Evolutionary conservation across 2,329 filamentous ascomycete species (phyloP).

Genomic region (Alternaria alternata): DNA sequence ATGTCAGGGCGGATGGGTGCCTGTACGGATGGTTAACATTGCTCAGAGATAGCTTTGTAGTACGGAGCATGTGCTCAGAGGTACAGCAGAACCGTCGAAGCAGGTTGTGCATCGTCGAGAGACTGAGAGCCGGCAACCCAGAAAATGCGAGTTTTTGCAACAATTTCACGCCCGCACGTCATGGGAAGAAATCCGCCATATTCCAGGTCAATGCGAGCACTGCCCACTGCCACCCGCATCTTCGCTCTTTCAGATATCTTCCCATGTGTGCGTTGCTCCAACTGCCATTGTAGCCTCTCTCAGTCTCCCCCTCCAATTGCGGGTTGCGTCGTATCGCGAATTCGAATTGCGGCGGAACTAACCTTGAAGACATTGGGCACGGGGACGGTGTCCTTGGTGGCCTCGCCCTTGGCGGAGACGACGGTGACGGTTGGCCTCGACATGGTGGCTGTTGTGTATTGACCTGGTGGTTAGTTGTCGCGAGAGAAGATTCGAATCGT

Average conservation of each 20-base stretch:
- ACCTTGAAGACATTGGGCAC: conserved; percentile 93
- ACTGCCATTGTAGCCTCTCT: conserved; percentile 15
- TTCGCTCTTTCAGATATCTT: conserved; percentile 3
- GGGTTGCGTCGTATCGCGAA: conserved; percentile 20
- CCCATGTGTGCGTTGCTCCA: conserved; percentile 20
- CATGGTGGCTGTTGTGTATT: conserved; percentile 58
- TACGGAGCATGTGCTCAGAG: not conserved
- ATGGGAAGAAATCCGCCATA: conserved; percentile 8
- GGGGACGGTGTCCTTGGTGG: conserved; percentile 87
- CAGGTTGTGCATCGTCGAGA: not conserved
- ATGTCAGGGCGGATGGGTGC: conserved; percentile 98
- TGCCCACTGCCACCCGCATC: not conserved
- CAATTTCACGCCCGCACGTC: not conserved
- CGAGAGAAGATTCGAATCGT: conserved; percentile 16
- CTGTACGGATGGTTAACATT: conserved; percentile 28
- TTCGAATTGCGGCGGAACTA: conserved; percentile 31
- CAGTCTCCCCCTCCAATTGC: conserved; percentile 4
- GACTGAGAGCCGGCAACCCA: conserved; percentile 5
- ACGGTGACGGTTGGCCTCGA: conserved; percentile 97
- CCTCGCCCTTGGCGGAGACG: conserved; percentile 93
- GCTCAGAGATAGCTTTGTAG: not conserved
- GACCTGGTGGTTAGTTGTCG: conserved; percentile 43
- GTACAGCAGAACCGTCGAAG: not conserved
- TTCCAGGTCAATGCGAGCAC: conserved; percentile 1
- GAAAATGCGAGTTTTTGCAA: conserved; percentile 11